Base-by-base conservation (phyloP, 495 filamentous ascomycete species). In the Collariella sp. region DNA sequence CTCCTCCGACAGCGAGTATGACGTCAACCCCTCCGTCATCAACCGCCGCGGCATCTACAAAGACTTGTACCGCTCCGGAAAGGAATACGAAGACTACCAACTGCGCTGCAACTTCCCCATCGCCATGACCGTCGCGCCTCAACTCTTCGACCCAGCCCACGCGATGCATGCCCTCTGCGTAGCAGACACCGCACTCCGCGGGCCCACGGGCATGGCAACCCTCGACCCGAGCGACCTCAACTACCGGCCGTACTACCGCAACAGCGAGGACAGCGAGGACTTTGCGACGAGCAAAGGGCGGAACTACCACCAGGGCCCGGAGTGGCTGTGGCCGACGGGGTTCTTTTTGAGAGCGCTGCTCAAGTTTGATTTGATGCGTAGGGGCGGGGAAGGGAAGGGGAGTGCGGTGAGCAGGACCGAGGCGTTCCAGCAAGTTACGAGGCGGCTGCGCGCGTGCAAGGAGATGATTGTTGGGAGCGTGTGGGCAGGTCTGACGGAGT, bases 301-400 rank as follows among this genome's bases (percentile, higher is more conserved):
- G 16, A 96, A 96, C 65, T 99, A 99, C 67, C 94, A 99, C 66
- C 93, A 97, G 68, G 94, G 94, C 1, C 94, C 94, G 0, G 94
- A 99, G 69, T 99, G 94, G 94, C 74, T 96, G n/a, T 99, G 94
- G 94, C 94, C 90, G 1, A 88, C 87, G 4, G 94, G 94, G 7
- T 99, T 87, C 76, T 97, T 91, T 75, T 75, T 96, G 15, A 80
- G 94, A 34, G 94, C 94, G 1, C 72, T 99, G 52, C 73, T 97
- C 47, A 85, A 87, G 66, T 96, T 97, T 63, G 91, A 96, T 68
- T 74, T 96, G 38, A 76, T 79, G 72, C 76, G 91, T 6, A 75
- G 88, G 24, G 78, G 78, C 33, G 81, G 75, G 0, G 71, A 66
- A 16, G 77, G n/a, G n/a, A n/a, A n/a, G n/a, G n/a, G n/a, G n/a